A percentile compares a stretch with the other conserved stretches of the same genome.
phyloP scores from a whole-genome alignment of 2,329 filamentous ascomycete species.

The Arthroderma sp. region DNA sequence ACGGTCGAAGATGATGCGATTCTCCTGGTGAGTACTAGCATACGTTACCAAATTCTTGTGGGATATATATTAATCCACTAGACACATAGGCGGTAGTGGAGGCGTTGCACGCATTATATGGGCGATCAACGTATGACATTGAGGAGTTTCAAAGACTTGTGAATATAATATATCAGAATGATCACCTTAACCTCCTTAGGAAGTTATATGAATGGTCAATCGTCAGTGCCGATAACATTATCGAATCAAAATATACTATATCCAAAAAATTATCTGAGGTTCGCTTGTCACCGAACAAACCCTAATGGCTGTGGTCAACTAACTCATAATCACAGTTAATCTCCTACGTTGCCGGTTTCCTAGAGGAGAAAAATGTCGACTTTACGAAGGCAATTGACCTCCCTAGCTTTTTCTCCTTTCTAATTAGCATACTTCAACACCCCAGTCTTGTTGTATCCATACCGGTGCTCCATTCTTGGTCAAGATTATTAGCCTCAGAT shows the following conservation, averaged over 20 bases:
- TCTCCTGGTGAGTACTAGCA: slow-evolving; percentile 50
- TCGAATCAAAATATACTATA: slow-evolving; percentile 83
- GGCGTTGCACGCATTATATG: slow-evolving; percentile 71
- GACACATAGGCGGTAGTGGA: slow-evolving; percentile 65
- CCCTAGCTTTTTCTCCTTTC: slow-evolving; percentile 63
- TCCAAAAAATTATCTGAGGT: slow-evolving; percentile 92
- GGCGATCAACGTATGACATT: slow-evolving; percentile 59
- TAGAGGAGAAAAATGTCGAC: slow-evolving; percentile 62
- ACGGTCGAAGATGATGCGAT: slow-evolving; percentile 58
- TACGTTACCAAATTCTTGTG: slow-evolving; percentile 7
- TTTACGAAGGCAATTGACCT: slow-evolving; percentile 57
- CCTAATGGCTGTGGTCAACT: not conserved
- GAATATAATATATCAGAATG: slow-evolving; percentile 63
- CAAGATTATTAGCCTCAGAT: slow-evolving; percentile 61
- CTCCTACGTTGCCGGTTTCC: slow-evolving; percentile 70
- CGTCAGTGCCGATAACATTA: slow-evolving; percentile 68
- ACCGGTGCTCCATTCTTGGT: slow-evolving; percentile 82
- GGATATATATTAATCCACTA: not conserved
- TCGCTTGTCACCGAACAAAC: slow-evolving; percentile 19
- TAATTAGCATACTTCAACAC: slow-evolving; percentile 67
- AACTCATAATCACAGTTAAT: slow-evolving; percentile 49
- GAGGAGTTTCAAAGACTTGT: slow-evolving; percentile 68
- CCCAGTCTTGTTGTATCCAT: slow-evolving; percentile 88
- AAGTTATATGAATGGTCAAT: slow-evolving; percentile 69
- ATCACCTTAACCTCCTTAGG: slow-evolving; percentile 58